These are phyloP conservation scores for Stagonosporopsis cucurbitacearum DNA, from an alignment of 2,329 filamentous ascomycete species.

Conservation along the genomic window DNA sequence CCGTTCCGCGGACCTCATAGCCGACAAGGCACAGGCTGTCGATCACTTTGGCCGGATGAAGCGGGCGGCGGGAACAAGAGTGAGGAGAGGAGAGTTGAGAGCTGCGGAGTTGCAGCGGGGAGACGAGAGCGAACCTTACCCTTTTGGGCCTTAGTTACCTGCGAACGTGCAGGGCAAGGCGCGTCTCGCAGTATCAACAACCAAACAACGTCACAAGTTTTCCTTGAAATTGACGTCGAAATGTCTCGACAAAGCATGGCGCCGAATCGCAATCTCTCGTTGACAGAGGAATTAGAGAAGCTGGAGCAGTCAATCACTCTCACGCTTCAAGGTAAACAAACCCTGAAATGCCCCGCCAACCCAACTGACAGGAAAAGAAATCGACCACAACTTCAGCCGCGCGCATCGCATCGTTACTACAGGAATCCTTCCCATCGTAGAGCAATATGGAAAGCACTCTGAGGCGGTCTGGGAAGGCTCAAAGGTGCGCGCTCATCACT, in stretches of 20 bases:
- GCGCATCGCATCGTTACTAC: slow-evolving; percentile 95
- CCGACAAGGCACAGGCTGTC: slow-evolving; percentile 1
- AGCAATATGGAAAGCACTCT: slow-evolving; percentile 94
- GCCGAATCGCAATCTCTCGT: slow-evolving; percentile 67
- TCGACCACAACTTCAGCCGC: slow-evolving; percentile 97
- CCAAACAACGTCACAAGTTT: slow-evolving; percentile 5
- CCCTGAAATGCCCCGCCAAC: slow-evolving; percentile 28
- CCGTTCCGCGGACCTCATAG: slow-evolving; percentile 4
- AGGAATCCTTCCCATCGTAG: slow-evolving; percentile 89
- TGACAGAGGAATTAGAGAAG: slow-evolving; percentile 95
- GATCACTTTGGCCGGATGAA: slow-evolving; percentile 5
- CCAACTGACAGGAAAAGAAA: slow-evolving; percentile 67
- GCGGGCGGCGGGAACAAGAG: slow-evolving; percentile 13
- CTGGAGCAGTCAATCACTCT: slow-evolving; percentile 96
- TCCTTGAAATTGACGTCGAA: background rate
- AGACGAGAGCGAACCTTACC: slow-evolving; percentile 19
- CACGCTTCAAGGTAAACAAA: slow-evolving; percentile 76
- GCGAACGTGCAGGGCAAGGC: slow-evolving; percentile 24
- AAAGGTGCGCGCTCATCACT: slow-evolving; percentile 64
- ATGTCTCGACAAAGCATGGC: slow-evolving; percentile 61
- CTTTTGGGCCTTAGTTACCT: slow-evolving; percentile 13
- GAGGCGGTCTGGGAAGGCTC: slow-evolving; percentile 95
- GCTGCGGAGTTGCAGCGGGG: slow-evolving; percentile 17
- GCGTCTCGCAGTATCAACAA: slow-evolving; percentile 21
- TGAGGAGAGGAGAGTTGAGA: slow-evolving; percentile 5